phyloP scores from a whole-genome alignment of 2,329 filamentous ascomycete species.

The Amylocarpus encephaloides region DNA sequence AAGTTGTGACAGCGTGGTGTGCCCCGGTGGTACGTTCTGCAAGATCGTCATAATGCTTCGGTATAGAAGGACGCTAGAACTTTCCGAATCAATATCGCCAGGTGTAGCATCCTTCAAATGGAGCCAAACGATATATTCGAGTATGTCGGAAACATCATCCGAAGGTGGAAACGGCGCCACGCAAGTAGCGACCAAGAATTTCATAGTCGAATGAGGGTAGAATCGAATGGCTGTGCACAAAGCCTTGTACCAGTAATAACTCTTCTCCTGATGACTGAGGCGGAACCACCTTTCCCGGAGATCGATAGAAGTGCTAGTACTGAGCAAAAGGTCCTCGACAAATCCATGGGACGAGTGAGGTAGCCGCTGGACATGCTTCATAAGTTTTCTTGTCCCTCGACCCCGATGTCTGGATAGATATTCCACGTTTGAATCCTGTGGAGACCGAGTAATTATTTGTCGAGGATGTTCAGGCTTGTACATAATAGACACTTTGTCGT shows the following conservation, averaged over 20 bases:
- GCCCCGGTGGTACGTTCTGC: conserved; percentile 7
- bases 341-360: not conserved
- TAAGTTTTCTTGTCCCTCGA: no score
- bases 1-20: conserved; percentile 16
- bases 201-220: conserved; percentile 18
- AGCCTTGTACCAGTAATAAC: conserved; percentile 18
- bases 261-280: not conserved
- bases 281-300: conserved; percentile 10
- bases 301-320: not conserved
- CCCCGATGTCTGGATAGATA: no score
- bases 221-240: conserved; percentile 16
- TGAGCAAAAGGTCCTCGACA: not conserved
- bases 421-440: no score
- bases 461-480: no score
- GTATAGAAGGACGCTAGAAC: conserved; percentile 4
- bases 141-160: conserved; percentile 16
- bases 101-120: conserved; percentile 9
- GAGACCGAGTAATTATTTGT: no score
- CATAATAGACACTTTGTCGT: no score
- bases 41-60: conserved; percentile 3
- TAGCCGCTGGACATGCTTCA: no score
- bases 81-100: not conserved
- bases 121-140: conserved; percentile 22
- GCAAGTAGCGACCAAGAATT: conserved; percentile 22
- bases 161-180: conserved; percentile 17